A percentile compares a stretch with the other conserved stretches of the same genome.
These are phyloP conservation scores for Suillus bovinus DNA, from an alignment of 768 basidiomycete species.

Conservation along the genomic window DNA sequence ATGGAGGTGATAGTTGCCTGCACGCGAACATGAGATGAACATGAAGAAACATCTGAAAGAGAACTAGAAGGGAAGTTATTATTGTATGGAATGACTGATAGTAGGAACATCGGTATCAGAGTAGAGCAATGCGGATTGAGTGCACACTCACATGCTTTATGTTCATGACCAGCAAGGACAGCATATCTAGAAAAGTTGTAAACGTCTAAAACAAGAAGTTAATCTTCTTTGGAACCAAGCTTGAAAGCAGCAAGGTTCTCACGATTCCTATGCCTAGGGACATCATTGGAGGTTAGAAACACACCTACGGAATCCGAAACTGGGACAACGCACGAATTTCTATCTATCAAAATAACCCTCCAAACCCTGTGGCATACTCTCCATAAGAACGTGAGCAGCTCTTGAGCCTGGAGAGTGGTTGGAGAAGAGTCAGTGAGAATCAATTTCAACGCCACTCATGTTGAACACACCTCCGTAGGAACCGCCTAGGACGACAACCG, in stretches of 20 bases:
- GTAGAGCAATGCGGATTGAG: background rate
- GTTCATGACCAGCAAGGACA: constrained; percentile 59
- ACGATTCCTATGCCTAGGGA: constrained; percentile 51
- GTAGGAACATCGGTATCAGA: constrained; percentile 2
- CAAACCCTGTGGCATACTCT: constrained; percentile 50
- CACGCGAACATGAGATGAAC: constrained; percentile 35
- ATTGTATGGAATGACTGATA: constrained; percentile 53
- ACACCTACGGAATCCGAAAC: background rate
- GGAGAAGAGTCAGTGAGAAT: background rate
- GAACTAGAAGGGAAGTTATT: constrained; percentile 45
- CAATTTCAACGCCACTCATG: constrained; percentile 9
- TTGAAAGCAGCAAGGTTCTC: constrained; percentile 13
- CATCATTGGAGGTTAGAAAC: background rate
- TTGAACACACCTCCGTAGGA: constrained; percentile 51
- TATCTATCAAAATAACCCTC: constrained; percentile 57
- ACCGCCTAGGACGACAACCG: constrained; percentile 55
- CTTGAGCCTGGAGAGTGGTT: constrained; percentile 39
- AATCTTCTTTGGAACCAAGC: background rate
- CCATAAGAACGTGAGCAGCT: constrained; percentile 50
- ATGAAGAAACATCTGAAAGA: constrained; percentile 1
- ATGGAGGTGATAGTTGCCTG: constrained; percentile 48
- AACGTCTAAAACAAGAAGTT: constrained; percentile 36
- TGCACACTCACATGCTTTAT: constrained; percentile 56
- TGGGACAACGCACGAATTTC: constrained; percentile 50
- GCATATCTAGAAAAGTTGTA: constrained; percentile 61